Evolutionary conservation across 805 yeast genomes (phyloP).

Genomic region (Teunomyces aglyptinius): DNA sequence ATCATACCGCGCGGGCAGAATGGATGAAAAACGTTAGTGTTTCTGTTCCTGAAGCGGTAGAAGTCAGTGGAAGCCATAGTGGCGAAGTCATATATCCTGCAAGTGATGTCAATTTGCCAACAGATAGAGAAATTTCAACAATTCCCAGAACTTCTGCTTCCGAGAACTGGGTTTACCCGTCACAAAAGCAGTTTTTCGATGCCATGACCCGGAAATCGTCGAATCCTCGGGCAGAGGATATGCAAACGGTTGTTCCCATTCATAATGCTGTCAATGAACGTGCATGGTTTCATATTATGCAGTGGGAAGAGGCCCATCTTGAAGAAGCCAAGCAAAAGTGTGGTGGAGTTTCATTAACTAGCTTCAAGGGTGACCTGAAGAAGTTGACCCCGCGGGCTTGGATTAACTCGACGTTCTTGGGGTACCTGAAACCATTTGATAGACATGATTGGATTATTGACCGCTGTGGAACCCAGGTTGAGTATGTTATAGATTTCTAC

Average conservation of each 20-base stretch:
- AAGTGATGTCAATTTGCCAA: constrained; percentile 45
- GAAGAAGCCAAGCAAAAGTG: constrained; percentile 50
- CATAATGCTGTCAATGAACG: constrained; percentile 92
- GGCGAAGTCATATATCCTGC: background rate
- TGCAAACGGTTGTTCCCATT: constrained; percentile 89
- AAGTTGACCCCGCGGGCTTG: constrained; percentile 86
- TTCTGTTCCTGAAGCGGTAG: constrained; percentile 41
- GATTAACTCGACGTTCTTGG: constrained; percentile 60
- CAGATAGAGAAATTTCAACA: constrained; percentile 73
- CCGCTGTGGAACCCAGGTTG: constrained; percentile 79
- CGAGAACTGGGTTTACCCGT: constrained; percentile 89
- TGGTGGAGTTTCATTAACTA: constrained; percentile 81
- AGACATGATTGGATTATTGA: constrained; percentile 93
- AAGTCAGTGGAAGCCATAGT: constrained; percentile 16
- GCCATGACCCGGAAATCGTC: constrained; percentile 92
- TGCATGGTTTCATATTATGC: constrained; percentile 80
- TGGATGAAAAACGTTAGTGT: constrained; percentile 47
- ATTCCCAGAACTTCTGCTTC: constrained; percentile 71
- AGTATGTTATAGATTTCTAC: constrained; percentile 92
- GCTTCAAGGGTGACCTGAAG: constrained; percentile 85
- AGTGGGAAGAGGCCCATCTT: constrained; percentile 72
- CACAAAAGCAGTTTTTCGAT: constrained; percentile 89
- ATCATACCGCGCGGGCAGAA: constrained; percentile 54
- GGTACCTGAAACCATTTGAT: constrained; percentile 82
- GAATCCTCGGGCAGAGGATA: constrained; percentile 77